A percentile compares a stretch with the other conserved stretches of the same genome.
phyloP scores from a whole-genome alignment of 2,329 filamentous ascomycete genomes.

The Bipolaris bicolor region DNA sequence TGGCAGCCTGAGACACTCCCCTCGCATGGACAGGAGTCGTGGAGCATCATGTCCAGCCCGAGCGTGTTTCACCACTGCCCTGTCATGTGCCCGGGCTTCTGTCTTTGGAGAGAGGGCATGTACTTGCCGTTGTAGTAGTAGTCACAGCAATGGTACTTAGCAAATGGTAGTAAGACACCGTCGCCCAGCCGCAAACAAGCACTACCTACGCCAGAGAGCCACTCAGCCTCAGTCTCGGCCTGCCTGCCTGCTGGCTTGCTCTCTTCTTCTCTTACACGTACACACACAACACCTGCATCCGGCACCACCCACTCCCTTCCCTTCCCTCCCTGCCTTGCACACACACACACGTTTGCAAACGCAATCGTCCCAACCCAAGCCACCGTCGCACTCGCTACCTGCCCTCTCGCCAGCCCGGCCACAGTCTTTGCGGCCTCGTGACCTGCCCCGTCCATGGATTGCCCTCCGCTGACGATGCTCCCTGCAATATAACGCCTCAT shows the following conservation, averaged over 20 bases:
- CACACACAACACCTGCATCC: neutral
- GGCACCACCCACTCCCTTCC: neutral
- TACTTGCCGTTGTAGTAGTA: no score
- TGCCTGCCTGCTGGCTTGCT: no score
- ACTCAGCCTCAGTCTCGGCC: no score
- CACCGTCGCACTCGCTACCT: constrained; percentile 10
- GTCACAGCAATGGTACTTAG: no score
- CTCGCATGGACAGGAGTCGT: constrained; percentile 38
- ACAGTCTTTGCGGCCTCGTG: constrained; percentile 19
- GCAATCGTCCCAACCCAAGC: neutral
- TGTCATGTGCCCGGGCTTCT: constrained; percentile 10
- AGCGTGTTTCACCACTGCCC: constrained; percentile 39
- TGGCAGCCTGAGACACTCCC: constrained; percentile 31
- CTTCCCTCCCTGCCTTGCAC: neutral
- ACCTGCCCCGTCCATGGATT: constrained; percentile 23
- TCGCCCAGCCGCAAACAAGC: no score
- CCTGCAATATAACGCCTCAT: constrained; percentile 28
- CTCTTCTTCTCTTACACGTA: no score
- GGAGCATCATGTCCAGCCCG: constrained; percentile 33
- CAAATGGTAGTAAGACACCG: no score
- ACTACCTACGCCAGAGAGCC: no score
- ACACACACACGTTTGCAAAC: neutral
- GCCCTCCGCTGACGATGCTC: constrained; percentile 19
- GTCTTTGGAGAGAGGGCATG: constrained; percentile 4
- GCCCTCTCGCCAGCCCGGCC: neutral